Percentiles rank a stretch among this genome's conserved stretches.
These are phyloP conservation scores for Canariomyces notabilis DNA, from an alignment of 2,329 filamentous ascomycete species.

Conservation along the genomic window DNA sequence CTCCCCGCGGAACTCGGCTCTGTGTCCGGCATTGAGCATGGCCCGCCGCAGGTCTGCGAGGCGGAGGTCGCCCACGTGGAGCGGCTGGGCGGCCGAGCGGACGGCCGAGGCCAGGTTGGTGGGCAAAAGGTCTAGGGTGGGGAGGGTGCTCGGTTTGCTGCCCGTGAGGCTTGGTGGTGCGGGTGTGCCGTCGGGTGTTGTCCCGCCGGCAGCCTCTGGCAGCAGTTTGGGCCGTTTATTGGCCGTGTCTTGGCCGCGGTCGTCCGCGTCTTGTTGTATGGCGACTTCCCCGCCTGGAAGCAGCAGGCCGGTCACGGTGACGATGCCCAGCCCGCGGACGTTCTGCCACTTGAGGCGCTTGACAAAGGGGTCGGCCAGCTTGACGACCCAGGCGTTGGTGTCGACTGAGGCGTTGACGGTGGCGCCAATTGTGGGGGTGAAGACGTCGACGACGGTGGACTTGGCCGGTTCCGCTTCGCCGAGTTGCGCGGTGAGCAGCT, in stretches of 20 bases:
- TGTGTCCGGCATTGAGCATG: slow-evolving; percentile 77
- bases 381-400: slow-evolving; percentile 95
- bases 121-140: slow-evolving; percentile 52
- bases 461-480: slow-evolving; percentile 40
- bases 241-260: slow-evolving; percentile 41
- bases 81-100: slow-evolving; percentile 72
- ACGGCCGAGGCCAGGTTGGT: slow-evolving; percentile 63
- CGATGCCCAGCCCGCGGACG: slow-evolving; percentile 81
- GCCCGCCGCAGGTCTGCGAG: slow-evolving; percentile 81
- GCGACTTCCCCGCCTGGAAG: slow-evolving; percentile 34
- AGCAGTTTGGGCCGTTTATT: slow-evolving; percentile 49
- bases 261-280: slow-evolving; percentile 36
- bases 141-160: slow-evolving; percentile 31
- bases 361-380: slow-evolving; percentile 77
- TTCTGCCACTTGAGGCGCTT: slow-evolving; percentile 92
- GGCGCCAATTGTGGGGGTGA: slow-evolving; percentile 70
- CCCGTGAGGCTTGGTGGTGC: slow-evolving; percentile 7
- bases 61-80: slow-evolving; percentile 90
- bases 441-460: slow-evolving; percentile 60
- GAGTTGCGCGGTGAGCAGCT: slow-evolving; percentile 49
- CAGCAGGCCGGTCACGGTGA: slow-evolving; percentile 76
- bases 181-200: slow-evolving; percentile 19
- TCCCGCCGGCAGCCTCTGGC: too few species aligned
- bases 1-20: slow-evolving; percentile 88
- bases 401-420: slow-evolving; percentile 88